Percentiles rank a stretch among this genome's conserved stretches.
Conservation (phyloP, 208 protist genomes). For the Angomonas deanei region DNA sequence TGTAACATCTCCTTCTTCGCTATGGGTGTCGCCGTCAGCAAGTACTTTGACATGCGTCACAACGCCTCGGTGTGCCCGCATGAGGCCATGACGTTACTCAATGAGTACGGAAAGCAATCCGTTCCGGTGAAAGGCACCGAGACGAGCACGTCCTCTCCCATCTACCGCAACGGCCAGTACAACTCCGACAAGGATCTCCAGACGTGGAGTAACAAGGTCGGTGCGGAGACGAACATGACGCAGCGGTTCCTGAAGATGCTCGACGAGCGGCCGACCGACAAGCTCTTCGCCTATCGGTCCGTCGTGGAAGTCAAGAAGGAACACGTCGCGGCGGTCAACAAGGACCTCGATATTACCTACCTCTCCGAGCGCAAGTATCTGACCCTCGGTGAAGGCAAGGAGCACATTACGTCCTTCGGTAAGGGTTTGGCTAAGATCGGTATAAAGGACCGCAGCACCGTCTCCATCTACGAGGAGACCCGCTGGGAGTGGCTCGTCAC, state of each 20-base stretch:
- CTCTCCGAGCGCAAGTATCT: constrained; percentile 23
- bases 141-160: constrained; percentile 29
- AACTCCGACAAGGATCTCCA: constrained; percentile 18
- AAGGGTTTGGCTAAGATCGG: constrained; percentile 46
- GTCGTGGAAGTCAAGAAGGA: constrained; percentile 16
- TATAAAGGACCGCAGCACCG: constrained; percentile 22
- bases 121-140: constrained; percentile 34
- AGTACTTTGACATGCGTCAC: constrained; percentile 11
- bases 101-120: constrained; percentile 29
- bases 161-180: constrained; percentile 48
- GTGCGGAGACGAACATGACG: constrained; percentile 19
- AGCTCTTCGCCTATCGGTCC: constrained; percentile 32
- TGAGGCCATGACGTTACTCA: background rate
- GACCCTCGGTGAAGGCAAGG: constrained; percentile 26
- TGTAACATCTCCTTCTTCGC: background rate
- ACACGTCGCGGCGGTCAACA: constrained; percentile 9
- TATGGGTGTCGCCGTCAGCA: constrained; percentile 15
- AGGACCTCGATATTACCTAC: constrained; percentile 41
- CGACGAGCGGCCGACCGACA: constrained; percentile 8
- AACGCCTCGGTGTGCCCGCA: constrained; percentile 8
- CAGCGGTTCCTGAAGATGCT: constrained; percentile 28
- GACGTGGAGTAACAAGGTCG: constrained; percentile 13
- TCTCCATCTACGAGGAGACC: constrained; percentile 80
- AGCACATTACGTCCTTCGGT: constrained; percentile 33
- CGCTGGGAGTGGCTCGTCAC: constrained; percentile 76